Conservation (phyloP, 202 grass and related monocot genomes). For the Digitaria exilis region DNA sequence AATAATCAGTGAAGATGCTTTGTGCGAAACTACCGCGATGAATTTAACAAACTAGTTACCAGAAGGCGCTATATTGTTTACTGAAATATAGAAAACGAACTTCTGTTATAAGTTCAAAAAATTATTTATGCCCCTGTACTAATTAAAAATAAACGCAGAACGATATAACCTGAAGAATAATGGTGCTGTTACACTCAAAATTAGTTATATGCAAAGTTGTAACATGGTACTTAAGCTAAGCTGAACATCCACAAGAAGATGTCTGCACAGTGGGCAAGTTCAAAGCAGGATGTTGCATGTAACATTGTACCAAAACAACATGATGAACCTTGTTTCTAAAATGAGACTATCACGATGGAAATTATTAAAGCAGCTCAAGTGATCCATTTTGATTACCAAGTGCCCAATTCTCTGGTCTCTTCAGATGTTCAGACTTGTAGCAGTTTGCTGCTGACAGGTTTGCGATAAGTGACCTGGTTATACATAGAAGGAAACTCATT, state of each 20-base stretch:
- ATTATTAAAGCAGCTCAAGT: slow-evolving; percentile 10
- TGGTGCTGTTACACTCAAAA: background rate
- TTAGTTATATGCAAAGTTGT: background rate
- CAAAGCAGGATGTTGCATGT: background rate
- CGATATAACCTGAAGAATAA: background rate
- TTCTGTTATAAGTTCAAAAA: background rate
- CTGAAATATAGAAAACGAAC: background rate
- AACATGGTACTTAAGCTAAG: background rate
- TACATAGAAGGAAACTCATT: slow-evolving; percentile 11
- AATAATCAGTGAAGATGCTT: background rate
- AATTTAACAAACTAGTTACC: background rate
- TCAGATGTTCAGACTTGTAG: slow-evolving; percentile 93
- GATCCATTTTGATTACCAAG: slow-evolving; percentile 64
- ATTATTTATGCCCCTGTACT: background rate
- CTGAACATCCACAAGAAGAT: background rate
- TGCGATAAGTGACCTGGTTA: slow-evolving; percentile 74
- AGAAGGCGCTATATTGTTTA: background rate
- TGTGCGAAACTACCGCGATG: background rate
- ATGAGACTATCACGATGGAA: background rate
- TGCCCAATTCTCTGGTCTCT: slow-evolving; percentile 83
- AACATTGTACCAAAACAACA: slow-evolving; percentile 3
- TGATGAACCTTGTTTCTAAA: background rate
- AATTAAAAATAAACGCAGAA: background rate
- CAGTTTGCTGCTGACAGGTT: slow-evolving; percentile 90
- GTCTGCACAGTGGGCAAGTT: background rate